Conservation (phyloP, 768 basidiomycete genomes). For the Rubroboletus pulcherrimus region DNA sequence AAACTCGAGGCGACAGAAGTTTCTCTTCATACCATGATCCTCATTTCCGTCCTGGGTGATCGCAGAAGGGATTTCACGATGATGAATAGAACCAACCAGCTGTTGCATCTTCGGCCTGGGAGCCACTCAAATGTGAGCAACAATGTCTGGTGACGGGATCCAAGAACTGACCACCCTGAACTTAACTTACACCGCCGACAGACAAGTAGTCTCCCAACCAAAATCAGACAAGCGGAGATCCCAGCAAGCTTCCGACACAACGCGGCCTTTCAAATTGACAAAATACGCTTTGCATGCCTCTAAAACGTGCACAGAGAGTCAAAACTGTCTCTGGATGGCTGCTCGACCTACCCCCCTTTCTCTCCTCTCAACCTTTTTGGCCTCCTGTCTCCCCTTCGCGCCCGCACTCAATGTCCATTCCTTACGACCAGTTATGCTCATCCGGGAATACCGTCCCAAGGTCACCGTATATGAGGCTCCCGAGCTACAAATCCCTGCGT, state of each 20-base stretch:
- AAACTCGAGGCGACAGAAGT: neutral
- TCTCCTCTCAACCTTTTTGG: neutral
- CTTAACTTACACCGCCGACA: constrained; percentile 5
- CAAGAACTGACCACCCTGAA: constrained; percentile 14
- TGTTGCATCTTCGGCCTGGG: neutral
- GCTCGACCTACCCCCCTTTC: neutral
- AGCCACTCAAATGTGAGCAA: constrained; percentile 16
- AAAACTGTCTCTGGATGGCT: constrained; percentile 15
- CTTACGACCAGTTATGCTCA: constrained; percentile 17
- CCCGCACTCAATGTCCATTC: constrained; percentile 15
- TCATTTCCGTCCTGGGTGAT: constrained; percentile 12
- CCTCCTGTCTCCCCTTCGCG: neutral
- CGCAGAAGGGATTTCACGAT: neutral
- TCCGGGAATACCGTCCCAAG: constrained; percentile 4
- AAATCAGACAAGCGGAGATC: constrained; percentile 27
- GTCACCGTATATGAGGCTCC: constrained; percentile 19
- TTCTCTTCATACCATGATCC: neutral
- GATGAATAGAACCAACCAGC: constrained; percentile 3
- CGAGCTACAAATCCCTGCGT: constrained; percentile 19
- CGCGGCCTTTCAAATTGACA: constrained; percentile 23
- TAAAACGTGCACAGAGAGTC: constrained; percentile 21
- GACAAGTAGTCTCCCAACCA: constrained; percentile 12
- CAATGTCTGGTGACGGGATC: constrained; percentile 3
- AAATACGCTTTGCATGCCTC: constrained; percentile 21
- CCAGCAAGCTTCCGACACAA: constrained; percentile 12